phyloP scores from a whole-genome alignment of 306 rosid species.

The Vigna nakashimae region DNA sequence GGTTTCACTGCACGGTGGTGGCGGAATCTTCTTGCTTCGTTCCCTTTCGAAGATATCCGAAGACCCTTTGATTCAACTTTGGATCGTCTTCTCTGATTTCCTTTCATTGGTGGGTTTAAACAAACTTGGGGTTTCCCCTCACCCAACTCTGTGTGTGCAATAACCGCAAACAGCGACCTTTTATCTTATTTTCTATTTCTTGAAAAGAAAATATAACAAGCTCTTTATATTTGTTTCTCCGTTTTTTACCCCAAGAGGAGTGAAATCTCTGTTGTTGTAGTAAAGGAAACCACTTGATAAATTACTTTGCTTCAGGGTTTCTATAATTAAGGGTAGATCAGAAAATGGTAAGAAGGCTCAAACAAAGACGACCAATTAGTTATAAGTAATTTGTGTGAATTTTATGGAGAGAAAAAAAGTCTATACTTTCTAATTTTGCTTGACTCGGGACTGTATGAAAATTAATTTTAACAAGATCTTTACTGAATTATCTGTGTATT shows the following conservation, averaged over 20 bases:
- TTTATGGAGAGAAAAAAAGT: background rate
- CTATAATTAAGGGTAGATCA: background rate
- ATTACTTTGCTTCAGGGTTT: constrained; percentile 19
- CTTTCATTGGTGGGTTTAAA: background rate
- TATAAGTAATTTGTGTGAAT: background rate
- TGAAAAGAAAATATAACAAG: background rate
- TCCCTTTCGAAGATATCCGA: constrained; percentile 42
- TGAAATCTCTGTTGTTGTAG: background rate
- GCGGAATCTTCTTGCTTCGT: constrained; percentile 44
- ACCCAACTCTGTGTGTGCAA: constrained; percentile 32
- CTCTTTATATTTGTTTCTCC: constrained; percentile 24
- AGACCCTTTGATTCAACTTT: constrained; percentile 33
- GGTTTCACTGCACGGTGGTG: constrained; percentile 32
- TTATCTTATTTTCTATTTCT: background rate
- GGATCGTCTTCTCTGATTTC: constrained; percentile 32
- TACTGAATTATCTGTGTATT: constrained; percentile 27
- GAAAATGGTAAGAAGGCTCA: constrained; percentile 2
- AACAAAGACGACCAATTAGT: constrained; percentile 3
- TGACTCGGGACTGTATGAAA: background rate
- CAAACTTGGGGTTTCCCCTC: background rate
- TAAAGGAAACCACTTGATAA: constrained; percentile 5
- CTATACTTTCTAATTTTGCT: background rate
- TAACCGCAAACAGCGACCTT: constrained; percentile 27
- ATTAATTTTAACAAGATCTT: background rate
- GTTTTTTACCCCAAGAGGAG: background rate